A percentile compares a stretch with the other conserved stretches of the same genome.
Evolutionary conservation across 768 basidiomycete genomes (phyloP).

Genomic region (Candolleomyces efflorescens): DNA sequence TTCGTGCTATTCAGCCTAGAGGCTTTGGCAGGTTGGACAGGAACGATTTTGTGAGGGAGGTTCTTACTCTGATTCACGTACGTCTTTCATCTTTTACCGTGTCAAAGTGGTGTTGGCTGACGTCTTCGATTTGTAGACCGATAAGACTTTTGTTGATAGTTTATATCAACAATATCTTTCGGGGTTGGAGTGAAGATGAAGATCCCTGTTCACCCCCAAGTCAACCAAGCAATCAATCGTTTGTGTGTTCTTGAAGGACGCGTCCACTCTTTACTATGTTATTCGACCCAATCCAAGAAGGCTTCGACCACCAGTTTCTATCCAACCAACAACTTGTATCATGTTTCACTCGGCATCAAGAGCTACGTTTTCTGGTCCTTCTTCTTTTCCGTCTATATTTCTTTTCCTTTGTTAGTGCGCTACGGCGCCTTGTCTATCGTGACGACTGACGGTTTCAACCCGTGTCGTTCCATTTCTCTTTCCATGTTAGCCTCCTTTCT

Average conservation of each 20-base stretch:
- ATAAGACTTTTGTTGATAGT: conserved; percentile 59
- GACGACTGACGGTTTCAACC: not conserved
- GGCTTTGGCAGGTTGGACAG: conserved; percentile 32
- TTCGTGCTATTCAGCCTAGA: conserved; percentile 10
- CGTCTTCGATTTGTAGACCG: conserved; percentile 39
- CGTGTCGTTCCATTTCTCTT: not conserved
- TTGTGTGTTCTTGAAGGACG: not conserved
- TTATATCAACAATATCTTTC: conserved; percentile 10
- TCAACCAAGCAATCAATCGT: not conserved
- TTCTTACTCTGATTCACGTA: conserved; percentile 60
- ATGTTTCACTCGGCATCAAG: not conserved
- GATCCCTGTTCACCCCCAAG: no score
- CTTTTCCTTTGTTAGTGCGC: not conserved
- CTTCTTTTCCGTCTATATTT: not conserved
- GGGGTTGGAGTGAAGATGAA: not conserved
- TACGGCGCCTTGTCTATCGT: not conserved
- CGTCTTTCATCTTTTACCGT: conserved; percentile 18
- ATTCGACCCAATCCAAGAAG: not conserved
- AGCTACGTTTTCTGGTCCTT: not conserved
- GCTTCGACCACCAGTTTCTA: not conserved
- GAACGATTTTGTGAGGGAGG: conserved; percentile 56
- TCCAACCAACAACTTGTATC: not conserved
- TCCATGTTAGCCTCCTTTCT: not conserved
- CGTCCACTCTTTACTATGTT: not conserved
- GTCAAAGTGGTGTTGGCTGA: conserved; percentile 5